Evolutionary conservation across 495 filamentous ascomycete species (phyloP).

Genomic region (Annulohypoxylon nitens): DNA sequence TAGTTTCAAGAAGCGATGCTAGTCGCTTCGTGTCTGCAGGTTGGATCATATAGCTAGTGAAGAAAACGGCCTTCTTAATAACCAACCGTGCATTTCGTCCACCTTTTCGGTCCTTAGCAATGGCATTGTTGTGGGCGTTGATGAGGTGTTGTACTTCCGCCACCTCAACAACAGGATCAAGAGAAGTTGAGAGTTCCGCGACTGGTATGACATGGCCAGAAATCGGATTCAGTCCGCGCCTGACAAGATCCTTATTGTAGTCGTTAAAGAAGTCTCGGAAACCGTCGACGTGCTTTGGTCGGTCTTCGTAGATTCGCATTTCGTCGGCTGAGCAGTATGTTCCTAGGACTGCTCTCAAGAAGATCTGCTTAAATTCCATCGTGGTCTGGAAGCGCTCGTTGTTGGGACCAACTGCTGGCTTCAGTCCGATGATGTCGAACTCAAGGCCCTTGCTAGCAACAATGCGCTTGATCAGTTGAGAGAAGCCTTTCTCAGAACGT

Average conservation of each 20-base stretch:
- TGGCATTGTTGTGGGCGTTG: conserved; percentile 86
- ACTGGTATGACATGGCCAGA: conserved; percentile 88
- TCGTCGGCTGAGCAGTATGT: conserved; percentile 88
- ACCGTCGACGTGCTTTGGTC: conserved; percentile 72
- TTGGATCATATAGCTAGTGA: conserved; percentile 91
- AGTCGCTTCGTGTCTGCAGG: conserved; percentile 76
- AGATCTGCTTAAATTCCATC: conserved; percentile 87
- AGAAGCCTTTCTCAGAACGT: conserved; percentile 81
- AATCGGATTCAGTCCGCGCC: conserved; percentile 68
- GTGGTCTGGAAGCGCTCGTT: conserved; percentile 81
- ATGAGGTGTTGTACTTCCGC: conserved; percentile 90
- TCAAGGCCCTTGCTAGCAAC: conserved; percentile 79
- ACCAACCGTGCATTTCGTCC: conserved; percentile 62
- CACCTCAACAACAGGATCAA: conserved; percentile 88
- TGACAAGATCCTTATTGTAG: conserved; percentile 71
- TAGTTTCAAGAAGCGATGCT: conserved; percentile 73
- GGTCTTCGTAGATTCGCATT: conserved; percentile 76
- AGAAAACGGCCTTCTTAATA: conserved; percentile 90
- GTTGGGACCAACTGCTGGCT: conserved; percentile 84
- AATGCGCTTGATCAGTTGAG: conserved; percentile 85
- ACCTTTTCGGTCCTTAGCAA: conserved; percentile 54
- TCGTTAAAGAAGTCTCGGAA: conserved; percentile 85
- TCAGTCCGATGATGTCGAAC: conserved; percentile 91
- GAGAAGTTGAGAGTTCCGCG: conserved; percentile 75
- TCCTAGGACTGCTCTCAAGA: conserved; percentile 81